Evolutionary conservation across 208 protist species (phyloP).

Genomic region (Trypanosoma vivax): DNA sequence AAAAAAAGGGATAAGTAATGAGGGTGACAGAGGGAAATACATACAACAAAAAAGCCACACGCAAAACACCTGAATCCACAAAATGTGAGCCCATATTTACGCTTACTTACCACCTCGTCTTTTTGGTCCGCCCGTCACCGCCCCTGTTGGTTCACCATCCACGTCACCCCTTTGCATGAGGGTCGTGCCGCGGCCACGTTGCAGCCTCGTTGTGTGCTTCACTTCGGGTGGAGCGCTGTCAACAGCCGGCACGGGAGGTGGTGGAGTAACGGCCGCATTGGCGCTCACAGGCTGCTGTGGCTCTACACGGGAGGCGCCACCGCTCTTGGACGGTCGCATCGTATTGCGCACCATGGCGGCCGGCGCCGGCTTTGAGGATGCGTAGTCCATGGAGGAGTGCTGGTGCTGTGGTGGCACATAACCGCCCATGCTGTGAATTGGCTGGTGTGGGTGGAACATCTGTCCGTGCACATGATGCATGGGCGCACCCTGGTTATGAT

Average conservation of each 20-base stretch:
- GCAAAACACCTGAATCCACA: too few species aligned
- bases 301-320: slow-evolving; percentile 17
- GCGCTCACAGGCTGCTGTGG: slow-evolving; percentile 23
- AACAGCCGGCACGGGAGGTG: slow-evolving; percentile 28
- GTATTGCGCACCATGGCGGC: background rate
- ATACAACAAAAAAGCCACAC: background rate
- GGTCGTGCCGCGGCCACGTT: slow-evolving; percentile 35
- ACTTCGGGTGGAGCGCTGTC: slow-evolving; percentile 30
- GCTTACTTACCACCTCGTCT: slow-evolving; percentile 27
- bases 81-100: background rate
- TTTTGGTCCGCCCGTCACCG: slow-evolving; percentile 9
- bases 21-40: too few species aligned
- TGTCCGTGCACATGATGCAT: slow-evolving; percentile 19
- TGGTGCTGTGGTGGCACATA: slow-evolving; percentile 9
- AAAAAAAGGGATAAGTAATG: too few species aligned
- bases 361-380: slow-evolving; percentile 1
- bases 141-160: slow-evolving; percentile 6
- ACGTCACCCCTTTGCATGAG: slow-evolving; percentile 17
- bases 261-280: slow-evolving; percentile 9
- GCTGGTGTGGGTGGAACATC: slow-evolving; percentile 23
- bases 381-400: slow-evolving; percentile 17
- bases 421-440: slow-evolving; percentile 6
- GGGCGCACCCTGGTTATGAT: slow-evolving; percentile 10
- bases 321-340: slow-evolving; percentile 12
- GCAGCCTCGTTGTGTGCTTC: slow-evolving; percentile 29